Percentiles rank a stretch among this genome's conserved stretches.
These are phyloP conservation scores for Punctularia strigosozonata DNA, from an alignment of 768 basidiomycete species.

Conservation along the genomic window DNA sequence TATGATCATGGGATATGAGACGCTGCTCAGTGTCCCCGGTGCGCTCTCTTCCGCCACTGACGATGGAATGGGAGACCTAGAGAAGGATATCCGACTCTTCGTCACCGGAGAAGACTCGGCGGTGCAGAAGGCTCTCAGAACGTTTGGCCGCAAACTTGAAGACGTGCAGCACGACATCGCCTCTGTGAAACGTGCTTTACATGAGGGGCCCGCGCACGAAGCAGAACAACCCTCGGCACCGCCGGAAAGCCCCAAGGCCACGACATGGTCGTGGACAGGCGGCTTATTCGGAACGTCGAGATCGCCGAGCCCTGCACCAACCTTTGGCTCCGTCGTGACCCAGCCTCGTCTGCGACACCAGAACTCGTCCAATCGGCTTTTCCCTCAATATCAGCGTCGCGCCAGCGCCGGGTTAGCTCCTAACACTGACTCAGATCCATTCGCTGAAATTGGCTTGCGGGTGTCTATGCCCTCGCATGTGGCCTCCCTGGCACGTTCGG, in stretches of 20 bases:
- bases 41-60: constrained; percentile 22
- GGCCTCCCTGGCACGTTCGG: constrained; percentile 3
- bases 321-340: constrained; percentile 65
- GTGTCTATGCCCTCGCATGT: constrained; percentile 47
- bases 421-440: constrained; percentile 20
- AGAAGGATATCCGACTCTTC: constrained; percentile 42
- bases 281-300: constrained; percentile 34
- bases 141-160: constrained; percentile 48
- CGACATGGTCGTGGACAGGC: constrained; percentile 38
- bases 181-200: constrained; percentile 44
- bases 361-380: constrained; percentile 23
- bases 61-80: constrained; percentile 28
- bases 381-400: constrained; percentile 10
- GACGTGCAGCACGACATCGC: constrained; percentile 73
- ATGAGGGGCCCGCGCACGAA: constrained; percentile 25
- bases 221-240: constrained; percentile 3
- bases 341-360: constrained; percentile 45
- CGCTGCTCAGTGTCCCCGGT: constrained; percentile 49
- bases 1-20: constrained; percentile 52
- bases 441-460: constrained; percentile 35
- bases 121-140: constrained; percentile 32
- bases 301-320: constrained; percentile 36
- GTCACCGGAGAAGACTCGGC: constrained; percentile 38
- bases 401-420: constrained; percentile 7
- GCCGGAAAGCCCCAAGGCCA: constrained; percentile 5